These are phyloP conservation scores for Spencermartinsiella europaea DNA, from an alignment of 805 yeast genomes.

Conservation along the genomic window DNA sequence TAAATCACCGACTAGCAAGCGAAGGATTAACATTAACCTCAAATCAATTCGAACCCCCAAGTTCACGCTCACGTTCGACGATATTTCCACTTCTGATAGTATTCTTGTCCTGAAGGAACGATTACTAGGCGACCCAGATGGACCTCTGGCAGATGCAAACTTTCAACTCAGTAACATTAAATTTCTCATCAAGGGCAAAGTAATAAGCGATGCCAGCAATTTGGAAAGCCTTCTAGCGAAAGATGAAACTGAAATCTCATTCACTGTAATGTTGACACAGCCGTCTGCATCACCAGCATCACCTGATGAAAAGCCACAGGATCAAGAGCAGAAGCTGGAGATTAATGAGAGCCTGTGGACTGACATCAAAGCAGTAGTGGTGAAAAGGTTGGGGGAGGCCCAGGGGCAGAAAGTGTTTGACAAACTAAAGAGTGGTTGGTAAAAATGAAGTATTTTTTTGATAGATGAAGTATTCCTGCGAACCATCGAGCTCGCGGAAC, in stretches of 20 bases:
- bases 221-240: constrained; percentile 31
- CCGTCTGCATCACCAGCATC: constrained; percentile 5
- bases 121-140: constrained; percentile 25
- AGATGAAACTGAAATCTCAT: constrained; percentile 23
- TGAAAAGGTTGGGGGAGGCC: not conserved
- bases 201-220: constrained; percentile 46
- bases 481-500: too few relatives aligned
- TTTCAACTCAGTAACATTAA: constrained; percentile 34
- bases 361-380: constrained; percentile 4
- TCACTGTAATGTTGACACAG: constrained; percentile 41
- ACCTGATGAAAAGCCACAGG: not conserved
- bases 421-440: constrained; percentile 5
- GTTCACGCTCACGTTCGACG: constrained; percentile 38
- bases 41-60: constrained; percentile 74
- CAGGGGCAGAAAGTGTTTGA: constrained; percentile 2
- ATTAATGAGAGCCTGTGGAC: constrained; percentile 10
- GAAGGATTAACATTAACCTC: constrained; percentile 34
- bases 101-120: constrained; percentile 29
- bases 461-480: not conserved
- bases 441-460: not conserved
- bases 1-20: constrained; percentile 1
- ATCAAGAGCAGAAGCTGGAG: not conserved
- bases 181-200: constrained; percentile 57
- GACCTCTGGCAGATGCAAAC: constrained; percentile 19
- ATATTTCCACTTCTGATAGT: constrained; percentile 20